phyloP scores from a whole-genome alignment of 1,284 basidiomycete species.

The Leccinum griseonigrum region DNA sequence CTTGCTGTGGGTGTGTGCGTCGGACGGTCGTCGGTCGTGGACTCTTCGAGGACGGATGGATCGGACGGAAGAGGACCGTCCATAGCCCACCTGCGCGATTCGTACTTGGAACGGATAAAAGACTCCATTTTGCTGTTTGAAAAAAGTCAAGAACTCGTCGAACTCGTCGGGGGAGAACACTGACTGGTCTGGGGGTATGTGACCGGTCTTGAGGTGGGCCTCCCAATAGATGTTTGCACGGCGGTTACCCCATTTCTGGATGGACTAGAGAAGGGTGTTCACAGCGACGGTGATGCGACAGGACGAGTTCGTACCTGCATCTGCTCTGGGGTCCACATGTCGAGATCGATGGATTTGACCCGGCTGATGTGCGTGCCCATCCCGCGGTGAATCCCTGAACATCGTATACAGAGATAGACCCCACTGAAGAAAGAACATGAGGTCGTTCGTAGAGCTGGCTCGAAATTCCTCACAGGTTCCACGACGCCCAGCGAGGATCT shows the following conservation, averaged over 20 bases:
- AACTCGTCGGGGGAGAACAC: conserved; percentile 35
- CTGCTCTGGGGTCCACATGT: conserved; percentile 97
- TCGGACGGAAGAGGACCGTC: conserved; percentile 83
- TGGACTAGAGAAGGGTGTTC: conserved; percentile 49
- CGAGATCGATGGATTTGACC: conserved; percentile 90
- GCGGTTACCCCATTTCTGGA: conserved; percentile 94
- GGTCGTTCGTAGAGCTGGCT: neutral
- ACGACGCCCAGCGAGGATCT: conserved; percentile 99
- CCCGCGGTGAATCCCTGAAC: conserved; percentile 96
- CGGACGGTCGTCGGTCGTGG: conserved; percentile 25
- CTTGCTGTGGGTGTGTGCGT: conserved; percentile 34
- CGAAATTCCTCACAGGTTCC: conserved; percentile 75
- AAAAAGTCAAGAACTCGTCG: conserved; percentile 1
- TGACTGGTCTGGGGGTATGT: conserved; percentile 93
- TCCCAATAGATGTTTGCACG: conserved; percentile 97
- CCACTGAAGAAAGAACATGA: conserved; percentile 51
- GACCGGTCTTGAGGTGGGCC: conserved; percentile 90
- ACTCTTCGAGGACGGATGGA: conserved; percentile 73
- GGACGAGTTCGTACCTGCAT: conserved; percentile 64
- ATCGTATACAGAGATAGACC: conserved; percentile 93
- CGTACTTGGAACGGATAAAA: conserved; percentile 97
- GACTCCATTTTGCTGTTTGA: conserved; percentile 90
- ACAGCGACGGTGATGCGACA: neutral
- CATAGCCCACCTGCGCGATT: conserved; percentile 89
- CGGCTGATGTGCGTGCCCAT: conserved; percentile 99